These are phyloP conservation scores for Cryphonectria parasitica DNA, from an alignment of 2,329 filamentous ascomycete species.

Conservation along the genomic window DNA sequence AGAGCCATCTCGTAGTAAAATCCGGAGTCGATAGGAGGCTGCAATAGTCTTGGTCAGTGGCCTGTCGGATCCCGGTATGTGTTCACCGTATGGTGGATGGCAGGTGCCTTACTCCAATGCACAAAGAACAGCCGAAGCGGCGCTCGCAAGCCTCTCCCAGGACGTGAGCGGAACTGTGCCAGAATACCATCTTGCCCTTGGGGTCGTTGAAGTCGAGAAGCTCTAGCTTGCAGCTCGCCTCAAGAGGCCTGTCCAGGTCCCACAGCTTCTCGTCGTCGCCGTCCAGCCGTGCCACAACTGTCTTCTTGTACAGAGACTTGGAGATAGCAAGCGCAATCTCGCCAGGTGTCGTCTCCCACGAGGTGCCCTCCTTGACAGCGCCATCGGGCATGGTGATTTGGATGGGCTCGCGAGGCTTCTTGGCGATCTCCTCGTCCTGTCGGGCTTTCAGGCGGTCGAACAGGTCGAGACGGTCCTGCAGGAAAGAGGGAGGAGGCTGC, in stretches of 20 bases:
- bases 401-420: slow-evolving; percentile 74
- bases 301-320: slow-evolving; percentile 84
- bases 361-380: slow-evolving; percentile 71
- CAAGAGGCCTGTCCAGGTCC: slow-evolving; percentile 90
- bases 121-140: slow-evolving; percentile 87
- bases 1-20: slow-evolving; percentile 98
- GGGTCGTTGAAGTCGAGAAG: slow-evolving; percentile 77
- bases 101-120: slow-evolving; percentile 64
- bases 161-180: slow-evolving; percentile 71
- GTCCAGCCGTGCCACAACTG: slow-evolving; percentile 83
- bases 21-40: slow-evolving; percentile 82
- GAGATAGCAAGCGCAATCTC: slow-evolving; percentile 78
- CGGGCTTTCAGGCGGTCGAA: slow-evolving; percentile 89
- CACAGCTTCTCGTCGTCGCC: slow-evolving; percentile 73
- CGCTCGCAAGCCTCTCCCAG: slow-evolving; percentile 94
- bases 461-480: slow-evolving; percentile 80
- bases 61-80: neutral
- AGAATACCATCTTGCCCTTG: slow-evolving; percentile 91
- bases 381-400: slow-evolving; percentile 75
- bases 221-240: slow-evolving; percentile 83
- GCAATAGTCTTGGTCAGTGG: neutral
- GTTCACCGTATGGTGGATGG: too few relatives aligned
- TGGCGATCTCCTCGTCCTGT: slow-evolving; percentile 75
- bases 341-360: slow-evolving; percentile 89
- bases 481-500: slow-evolving; percentile 69